Evolutionary conservation across 306 rosid genomes (phyloP), one percentile per base, ranked within the genome.

Genomic region (Sechiopsis laciniata): DNA sequence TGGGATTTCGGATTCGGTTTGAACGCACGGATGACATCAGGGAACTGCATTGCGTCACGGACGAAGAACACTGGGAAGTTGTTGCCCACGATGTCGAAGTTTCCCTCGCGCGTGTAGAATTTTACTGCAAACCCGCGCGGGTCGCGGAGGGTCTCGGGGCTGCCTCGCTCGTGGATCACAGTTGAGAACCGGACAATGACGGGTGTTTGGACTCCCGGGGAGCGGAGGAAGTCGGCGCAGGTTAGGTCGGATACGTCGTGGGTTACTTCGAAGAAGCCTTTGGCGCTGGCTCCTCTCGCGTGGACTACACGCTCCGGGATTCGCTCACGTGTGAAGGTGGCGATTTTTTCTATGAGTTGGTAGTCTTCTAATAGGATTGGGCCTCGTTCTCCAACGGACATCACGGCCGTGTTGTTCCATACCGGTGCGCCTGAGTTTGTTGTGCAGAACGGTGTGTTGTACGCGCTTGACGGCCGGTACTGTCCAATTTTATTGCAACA

Each of bases 271-370:
- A 93, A 93, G 84, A 93, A 93, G 9, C 98, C 97, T 84, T 93
- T 93, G 13, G 98, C 98, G 82, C 98, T 93, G 20, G 98, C 98
- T 78, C 98, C 97, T 83, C 98, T 83, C 0, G 98, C 98, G 75
- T 93, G 98, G 52, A 93, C 98, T 22, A 93, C 98, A 40, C 97
- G 97, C 76, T 93, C 97, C 29, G 98, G 98, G 79, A 87, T 93
- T 26, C 97, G 72, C 61, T 93, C 98, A 78, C 98, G 81, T 10
- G 89, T 95, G 59, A 90, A 93, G 15, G 91, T 84, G 4, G 98
- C 96, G 37, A 93, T 77, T 80, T 93, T 93, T 62, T 93, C 98
- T 77, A 93, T 91, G 50, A 93, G 84, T 77, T 93, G 98, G 77
- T 93, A 93, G 80, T 93, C 98, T 82, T 93, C 97, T 2, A 93